Base-by-base conservation (phyloP, 768 basidiomycete genomes). In the Lentinula raphanica region DNA sequence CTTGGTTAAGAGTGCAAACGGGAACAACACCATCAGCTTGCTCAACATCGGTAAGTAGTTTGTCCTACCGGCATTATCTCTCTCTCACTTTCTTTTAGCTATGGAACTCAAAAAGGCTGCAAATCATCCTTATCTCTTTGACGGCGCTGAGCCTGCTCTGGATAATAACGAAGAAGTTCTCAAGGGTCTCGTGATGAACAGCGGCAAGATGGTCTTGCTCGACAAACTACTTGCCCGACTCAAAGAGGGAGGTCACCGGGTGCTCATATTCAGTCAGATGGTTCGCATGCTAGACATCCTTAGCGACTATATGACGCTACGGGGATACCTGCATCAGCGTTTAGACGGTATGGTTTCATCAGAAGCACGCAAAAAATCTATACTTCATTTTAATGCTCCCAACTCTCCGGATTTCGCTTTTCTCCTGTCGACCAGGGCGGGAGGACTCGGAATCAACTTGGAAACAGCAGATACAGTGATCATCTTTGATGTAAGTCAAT, bases 91-190 rank as follows among this genome's bases (percentile, higher is more conserved):
- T 54, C 29, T 36, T 57, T 8, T 62, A 90, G 96, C 96, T 0
- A 97, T 99, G 95, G 97, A 98, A 70, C 79, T 98, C 50, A 98
- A 98, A 79, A 98, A 99, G 72, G 94, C 95, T 1, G 94, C 93
- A 27, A 98, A 98, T 67, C 97, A 99, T 66, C 97, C 97, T 1
- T 99, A 89, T 71, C 83, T 99, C 2, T 98, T 98, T 66, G 97
- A 99, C 54, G 97, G 97, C 27, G 97, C 94, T 21, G 97, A 98
- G 72, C 73, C 77, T 3, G 73, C 71, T 25, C 74, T 76, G 1
- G 78, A 79, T 39, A 85, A 77, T 59, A 69, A 76, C 13, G 93
- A 97, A 49, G 96, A 98, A 68, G 86, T 85, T 15, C 82, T 98
- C 60, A 92, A 91, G 66, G 95, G 94, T n/a, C 81, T 99, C 19